phyloP scores from a whole-genome alignment of 169 alveolate genomes.

The Toxoplasma gondii region DNA sequence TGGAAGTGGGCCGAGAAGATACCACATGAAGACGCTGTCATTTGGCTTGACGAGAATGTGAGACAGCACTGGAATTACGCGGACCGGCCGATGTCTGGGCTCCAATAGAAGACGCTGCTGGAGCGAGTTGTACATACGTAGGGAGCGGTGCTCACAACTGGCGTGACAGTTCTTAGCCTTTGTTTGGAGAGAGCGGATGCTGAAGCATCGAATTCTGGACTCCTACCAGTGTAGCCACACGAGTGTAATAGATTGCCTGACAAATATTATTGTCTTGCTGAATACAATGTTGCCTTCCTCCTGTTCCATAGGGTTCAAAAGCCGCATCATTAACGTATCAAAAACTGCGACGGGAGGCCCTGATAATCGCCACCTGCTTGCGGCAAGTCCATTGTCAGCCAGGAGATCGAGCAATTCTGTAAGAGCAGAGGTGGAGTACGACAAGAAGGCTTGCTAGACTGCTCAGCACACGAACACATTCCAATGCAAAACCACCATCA shows the following conservation, averaged over 20 bases:
- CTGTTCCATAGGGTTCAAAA: background rate
- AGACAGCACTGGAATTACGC: background rate
- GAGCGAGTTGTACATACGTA: background rate
- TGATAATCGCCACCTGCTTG: background rate
- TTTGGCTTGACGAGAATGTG: conserved; percentile 8
- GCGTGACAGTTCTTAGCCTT: background rate
- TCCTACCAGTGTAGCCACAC: no score
- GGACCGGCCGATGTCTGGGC: background rate
- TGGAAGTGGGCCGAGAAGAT: conserved; percentile 9
- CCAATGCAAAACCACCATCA: no score
- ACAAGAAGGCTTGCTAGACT: background rate
- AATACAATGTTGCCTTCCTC: no score
- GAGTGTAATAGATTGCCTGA: no score
- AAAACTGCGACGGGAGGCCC: background rate
- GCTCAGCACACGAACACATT: background rate
- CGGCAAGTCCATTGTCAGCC: background rate
- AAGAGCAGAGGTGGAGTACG: background rate
- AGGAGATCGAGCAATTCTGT: background rate
- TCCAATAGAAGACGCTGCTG: background rate
- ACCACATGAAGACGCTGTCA: background rate
- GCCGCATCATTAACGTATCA: background rate
- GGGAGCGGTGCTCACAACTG: background rate
- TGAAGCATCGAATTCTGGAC: background rate
- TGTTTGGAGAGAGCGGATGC: background rate
- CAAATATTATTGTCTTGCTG: no score